These are phyloP conservation scores for Nicotiana undulata DNA, from an alignment of 257 asterid species.

Conservation along the genomic window DNA sequence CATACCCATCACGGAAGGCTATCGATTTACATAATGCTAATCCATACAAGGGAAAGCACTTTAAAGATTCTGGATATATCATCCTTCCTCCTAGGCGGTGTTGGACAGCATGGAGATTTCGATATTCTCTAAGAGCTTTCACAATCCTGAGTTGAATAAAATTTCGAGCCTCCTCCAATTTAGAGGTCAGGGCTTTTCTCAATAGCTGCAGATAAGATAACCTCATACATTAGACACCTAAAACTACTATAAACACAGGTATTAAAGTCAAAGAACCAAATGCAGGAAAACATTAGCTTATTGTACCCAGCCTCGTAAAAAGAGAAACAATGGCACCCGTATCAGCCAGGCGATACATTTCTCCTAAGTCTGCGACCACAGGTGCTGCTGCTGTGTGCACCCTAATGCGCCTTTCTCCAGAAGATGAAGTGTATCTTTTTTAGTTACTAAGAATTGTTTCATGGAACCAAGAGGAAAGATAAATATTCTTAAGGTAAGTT, in stretches of 20 bases:
- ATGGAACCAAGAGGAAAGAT: neutral
- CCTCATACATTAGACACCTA: neutral
- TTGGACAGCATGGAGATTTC: slow-evolving; percentile 86
- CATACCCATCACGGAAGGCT: slow-evolving; percentile 77
- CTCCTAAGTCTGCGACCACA: slow-evolving; percentile 77
- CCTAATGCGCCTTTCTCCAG: slow-evolving; percentile 93
- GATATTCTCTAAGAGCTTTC: slow-evolving; percentile 82
- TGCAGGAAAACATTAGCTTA: neutral
- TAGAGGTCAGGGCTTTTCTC: slow-evolving; percentile 72
- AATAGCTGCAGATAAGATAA: slow-evolving; percentile 50
- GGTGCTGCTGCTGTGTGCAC: slow-evolving; percentile 96
- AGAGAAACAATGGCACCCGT: slow-evolving; percentile 75
- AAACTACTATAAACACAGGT: neutral
- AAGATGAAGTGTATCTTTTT: slow-evolving; percentile 83
- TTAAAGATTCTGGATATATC: slow-evolving; percentile 82
- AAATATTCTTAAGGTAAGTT: neutral
- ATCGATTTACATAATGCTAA: slow-evolving; percentile 65
- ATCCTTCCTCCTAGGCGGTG: slow-evolving; percentile 74
- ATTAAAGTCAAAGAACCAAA: neutral
- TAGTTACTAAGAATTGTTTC: neutral
- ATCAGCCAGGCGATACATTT: slow-evolving; percentile 93
- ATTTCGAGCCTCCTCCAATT: slow-evolving; percentile 81
- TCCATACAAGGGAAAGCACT: slow-evolving; percentile 55
- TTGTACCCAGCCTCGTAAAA: slow-evolving; percentile 80
- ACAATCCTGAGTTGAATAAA: slow-evolving; percentile 60